Conservation (phyloP, 2,329 filamentous ascomycete species). For the Mycocentrospora acerina region DNA sequence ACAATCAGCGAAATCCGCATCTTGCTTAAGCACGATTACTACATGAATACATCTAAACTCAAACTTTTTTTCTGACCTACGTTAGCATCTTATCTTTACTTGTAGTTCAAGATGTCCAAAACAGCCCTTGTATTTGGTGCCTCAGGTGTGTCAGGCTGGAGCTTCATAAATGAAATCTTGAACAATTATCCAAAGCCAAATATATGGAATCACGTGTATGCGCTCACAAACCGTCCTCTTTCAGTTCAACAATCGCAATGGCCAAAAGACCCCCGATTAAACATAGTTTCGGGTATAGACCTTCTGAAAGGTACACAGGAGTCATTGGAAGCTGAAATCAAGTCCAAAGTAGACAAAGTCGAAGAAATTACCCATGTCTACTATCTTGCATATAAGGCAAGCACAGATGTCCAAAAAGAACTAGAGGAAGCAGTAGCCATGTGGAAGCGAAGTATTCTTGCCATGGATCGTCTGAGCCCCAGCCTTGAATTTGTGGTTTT, state of each 20-base stretch:
- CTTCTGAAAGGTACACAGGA: constrained; percentile 1
- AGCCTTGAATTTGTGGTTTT: neutral
- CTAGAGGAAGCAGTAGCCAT: constrained; percentile 1
- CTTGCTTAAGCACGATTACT: too few relatives aligned
- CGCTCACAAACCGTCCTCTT: constrained; percentile 3
- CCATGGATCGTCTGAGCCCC: constrained; percentile 1
- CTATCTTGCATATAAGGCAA: constrained; percentile 2
- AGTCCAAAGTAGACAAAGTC: constrained; percentile 1
- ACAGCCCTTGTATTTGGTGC: constrained; percentile 4
- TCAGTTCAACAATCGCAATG: neutral
- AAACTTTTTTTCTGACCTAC: too few relatives aligned
- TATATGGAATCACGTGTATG: neutral
- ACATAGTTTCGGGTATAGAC: constrained; percentile 2
- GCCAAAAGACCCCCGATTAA: constrained; percentile 1
- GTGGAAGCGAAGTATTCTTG: neutral
- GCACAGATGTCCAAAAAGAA: neutral
- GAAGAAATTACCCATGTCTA: constrained; percentile 3
- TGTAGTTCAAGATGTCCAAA: too few relatives aligned
- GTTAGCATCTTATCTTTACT: too few relatives aligned
- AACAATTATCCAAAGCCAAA: constrained; percentile 2
- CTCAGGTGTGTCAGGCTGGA: constrained; percentile 6
- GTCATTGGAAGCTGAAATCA: constrained; percentile 1
- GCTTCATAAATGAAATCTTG: constrained; percentile 1
- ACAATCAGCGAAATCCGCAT: too few relatives aligned
- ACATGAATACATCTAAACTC: too few relatives aligned